Percentiles rank a stretch among this genome's conserved stretches.
Evolutionary conservation across 345 rosid genomes (phyloP).

Genomic region (Gossypium stocksii): DNA sequence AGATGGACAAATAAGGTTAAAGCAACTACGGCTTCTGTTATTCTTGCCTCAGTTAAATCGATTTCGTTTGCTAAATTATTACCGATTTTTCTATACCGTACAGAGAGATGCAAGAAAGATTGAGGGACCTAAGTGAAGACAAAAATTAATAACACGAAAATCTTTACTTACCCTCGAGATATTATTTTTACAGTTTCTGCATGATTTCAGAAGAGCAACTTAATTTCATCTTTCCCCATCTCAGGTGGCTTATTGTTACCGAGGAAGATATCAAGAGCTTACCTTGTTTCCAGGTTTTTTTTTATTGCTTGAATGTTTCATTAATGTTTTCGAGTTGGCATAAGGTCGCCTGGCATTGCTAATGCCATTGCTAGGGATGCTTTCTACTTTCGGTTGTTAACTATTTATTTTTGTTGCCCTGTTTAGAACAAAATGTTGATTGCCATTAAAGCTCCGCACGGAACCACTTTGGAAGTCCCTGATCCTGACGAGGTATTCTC

Average conservation of each 20-base stretch:
- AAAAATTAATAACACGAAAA: conserved; percentile 73
- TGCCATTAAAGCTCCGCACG: conserved; percentile 98
- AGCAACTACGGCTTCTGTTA: not conserved
- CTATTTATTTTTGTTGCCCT: not conserved
- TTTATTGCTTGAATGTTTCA: conserved; percentile 9
- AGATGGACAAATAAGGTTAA: conserved; percentile 60
- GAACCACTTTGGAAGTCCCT: conserved; percentile 96
- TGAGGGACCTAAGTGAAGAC: conserved; percentile 85
- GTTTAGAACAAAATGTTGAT: conserved; percentile 82
- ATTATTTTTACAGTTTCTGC: not conserved
- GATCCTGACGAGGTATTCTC: conserved; percentile 93
- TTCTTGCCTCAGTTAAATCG: not conserved
- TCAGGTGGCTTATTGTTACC: conserved; percentile 92
- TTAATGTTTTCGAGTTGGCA: not conserved
- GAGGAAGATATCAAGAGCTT: conserved; percentile 91
- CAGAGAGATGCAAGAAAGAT: conserved; percentile 85
- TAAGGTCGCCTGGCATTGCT: conserved; percentile 7
- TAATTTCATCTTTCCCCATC: conserved; percentile 24
- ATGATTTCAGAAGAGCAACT: conserved; percentile 7
- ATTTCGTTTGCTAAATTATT: not conserved
- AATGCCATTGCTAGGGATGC: not conserved
- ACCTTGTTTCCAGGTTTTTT: conserved; percentile 81
- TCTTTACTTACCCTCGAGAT: conserved; percentile 10
- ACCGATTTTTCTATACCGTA: conserved; percentile 15
- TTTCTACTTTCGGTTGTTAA: conserved; percentile 1